Base-by-base conservation (phyloP, 2,329 filamentous ascomycete species). In the Aspergillus hiratsukae region DNA sequence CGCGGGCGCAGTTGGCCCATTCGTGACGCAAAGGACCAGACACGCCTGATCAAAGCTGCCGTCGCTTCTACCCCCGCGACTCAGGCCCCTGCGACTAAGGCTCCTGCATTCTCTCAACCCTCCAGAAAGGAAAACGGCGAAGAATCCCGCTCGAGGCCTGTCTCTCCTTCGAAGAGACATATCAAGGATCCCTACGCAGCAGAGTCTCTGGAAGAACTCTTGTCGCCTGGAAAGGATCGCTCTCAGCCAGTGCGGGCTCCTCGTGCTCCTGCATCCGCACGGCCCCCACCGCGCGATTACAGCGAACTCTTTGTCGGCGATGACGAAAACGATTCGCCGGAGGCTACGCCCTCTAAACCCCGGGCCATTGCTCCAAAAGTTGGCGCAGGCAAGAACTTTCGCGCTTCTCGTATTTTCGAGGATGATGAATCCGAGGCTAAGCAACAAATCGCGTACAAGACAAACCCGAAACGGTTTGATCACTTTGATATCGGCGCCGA, bases 1-100 rank as follows among this genome's bases (percentile, higher is more conserved):
- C 87, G 88, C 53, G 90, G 90, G 55, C 89, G 88, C 72, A 96
- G 94, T 76, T 99, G 94, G 94, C 94, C 94, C 54, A 95, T 99
- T 70, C 85, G 86, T 64, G 91, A 96, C 71, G 89, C 87, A 70
- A 85, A 85, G 66, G 91, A 96, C 53, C 92, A 97, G 77, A 81
- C 88, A 64, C 87, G 85, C 66, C 78, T 96, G 67, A 90, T 96
- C 66, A 80, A 83, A 61, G 80, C 78, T 61, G 76, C 84, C 65
- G 63, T 67, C 45, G 67, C 70, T 21, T 63, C 66, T 7, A 55
- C 61, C 49, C 58, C 63, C 31, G 52, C 60, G 3, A 49, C 49
- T 41, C 50, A 57, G 25, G 57, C 56, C 9, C 43, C 57, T 23
- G 23, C 23, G 4, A 51, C 49, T 41, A 53, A 57, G 25, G 57